These are phyloP conservation scores for Coix lacrymajobi DNA, from an alignment of 176 grass and related monocot genomes.

Conservation along the genomic window DNA sequence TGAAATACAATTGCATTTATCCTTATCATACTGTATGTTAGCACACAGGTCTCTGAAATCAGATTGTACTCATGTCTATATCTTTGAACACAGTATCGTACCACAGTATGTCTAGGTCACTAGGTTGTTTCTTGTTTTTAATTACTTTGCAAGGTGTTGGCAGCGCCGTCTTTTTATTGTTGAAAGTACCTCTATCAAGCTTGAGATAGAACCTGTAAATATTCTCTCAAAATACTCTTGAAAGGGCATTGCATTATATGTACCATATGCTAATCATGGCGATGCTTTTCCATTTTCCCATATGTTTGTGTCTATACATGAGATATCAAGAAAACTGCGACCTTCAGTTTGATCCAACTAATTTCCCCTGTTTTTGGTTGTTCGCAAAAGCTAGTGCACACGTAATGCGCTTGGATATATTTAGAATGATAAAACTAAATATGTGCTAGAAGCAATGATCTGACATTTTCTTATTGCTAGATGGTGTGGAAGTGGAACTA, in stretches of 20 bases:
- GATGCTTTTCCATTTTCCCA: neutral
- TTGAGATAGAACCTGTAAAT: neutral
- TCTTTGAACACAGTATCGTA: neutral
- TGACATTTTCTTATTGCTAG: neutral
- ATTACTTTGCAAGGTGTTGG: neutral
- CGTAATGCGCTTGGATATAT: neutral
- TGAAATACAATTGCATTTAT: neutral
- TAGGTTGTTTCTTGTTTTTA: neutral
- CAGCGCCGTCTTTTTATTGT: neutral
- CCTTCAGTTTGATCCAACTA: neutral
- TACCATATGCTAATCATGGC: neutral
- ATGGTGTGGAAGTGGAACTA: slow-evolving; percentile 13
- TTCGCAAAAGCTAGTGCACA: neutral
- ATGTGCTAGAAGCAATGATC: neutral
- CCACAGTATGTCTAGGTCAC: neutral
- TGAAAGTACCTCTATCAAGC: neutral
- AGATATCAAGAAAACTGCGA: neutral
- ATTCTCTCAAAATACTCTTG: neutral
- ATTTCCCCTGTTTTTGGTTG: neutral
- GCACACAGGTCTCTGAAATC: neutral
- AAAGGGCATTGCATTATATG: neutral
- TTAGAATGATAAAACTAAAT: neutral
- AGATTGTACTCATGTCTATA: neutral
- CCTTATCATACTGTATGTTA: neutral
- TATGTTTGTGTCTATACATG: neutral